Evolutionary conservation across 768 basidiomycete species (phyloP), one percentile per base, ranked within the genome.

Genomic region (Psilocybe cubensis): DNA sequence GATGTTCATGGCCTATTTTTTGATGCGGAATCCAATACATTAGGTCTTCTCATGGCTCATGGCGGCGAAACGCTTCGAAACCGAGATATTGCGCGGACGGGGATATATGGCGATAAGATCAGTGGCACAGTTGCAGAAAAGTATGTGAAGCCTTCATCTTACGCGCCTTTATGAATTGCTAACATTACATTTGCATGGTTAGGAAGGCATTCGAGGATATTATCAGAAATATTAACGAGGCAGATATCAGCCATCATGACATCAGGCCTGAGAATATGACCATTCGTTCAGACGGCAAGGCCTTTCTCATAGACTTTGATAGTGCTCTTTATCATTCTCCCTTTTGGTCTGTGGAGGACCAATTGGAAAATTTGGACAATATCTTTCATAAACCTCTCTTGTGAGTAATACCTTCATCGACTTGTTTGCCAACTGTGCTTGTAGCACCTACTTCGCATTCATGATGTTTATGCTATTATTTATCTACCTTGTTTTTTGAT

Each of bases 141-240:
- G 52, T 52, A 29, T 3, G 25, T 53, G 8, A 6, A 12, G 6
- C 20, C 33, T 23, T n/a, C n/a, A n/a, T n/a, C n/a, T n/a, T n/a
- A n/a, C n/a, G n/a, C n/a, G n/a, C n/a, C n/a, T n/a, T n/a, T 42
- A 11, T 42, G 35, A 38, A 20, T 47, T 6, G 17, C 35, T 2
- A 23, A 12, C 31, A 31, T 31, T 12, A 24, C n/a, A 40, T n/a
- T n/a, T n/a, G n/a, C n/a, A 33, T 24, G 20, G 21, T 9, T 38
- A 70, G 67, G 40, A 25, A 57, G 14, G 20, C 45, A 14, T 66
- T 58, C 23, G 42, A 63, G 6, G 17, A 40, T 1, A 56, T 54
- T 24, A 52, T 70, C n/a, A 43, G 54, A 23, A 57, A 56, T 5
- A 67, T 72, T 18, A 68, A 72, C 28, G 45, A 56, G 9, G 25